Base-by-base conservation (phyloP, 2,329 filamentous ascomycete genomes). In the Cladosporium sp. region DNA sequence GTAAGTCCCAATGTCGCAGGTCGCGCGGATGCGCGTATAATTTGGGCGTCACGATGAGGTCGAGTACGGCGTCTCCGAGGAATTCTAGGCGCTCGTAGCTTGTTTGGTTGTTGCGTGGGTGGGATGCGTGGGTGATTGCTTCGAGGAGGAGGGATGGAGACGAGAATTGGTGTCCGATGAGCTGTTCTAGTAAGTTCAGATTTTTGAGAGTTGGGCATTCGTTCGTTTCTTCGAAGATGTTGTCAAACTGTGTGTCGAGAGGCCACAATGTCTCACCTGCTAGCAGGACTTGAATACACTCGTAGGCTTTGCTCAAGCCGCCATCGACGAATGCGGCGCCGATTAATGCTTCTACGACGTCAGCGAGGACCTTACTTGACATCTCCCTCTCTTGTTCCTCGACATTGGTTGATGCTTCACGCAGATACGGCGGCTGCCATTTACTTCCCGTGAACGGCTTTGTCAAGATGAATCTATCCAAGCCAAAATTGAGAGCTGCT, bases 281-380 rank as follows among this genome's bases (percentile, higher is more conserved):
- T 1, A 94, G 65, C 56, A 96, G 84, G 1, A 83, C 63, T 3
- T 76, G 72, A 11, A 93, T 76, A 64, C 85, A 90, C 2, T 69
- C 59, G 13, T 84, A 67, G 0, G 84, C 85, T 56, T 80, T 84
- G 0, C 70, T 41, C 12, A 86, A 70, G 0, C 86, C 86, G 1
- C 87, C 86, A 46, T 87, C 79, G 1, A 86, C 53, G 58, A 79
- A 90, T 0, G 86, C 79, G 1, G 83, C 86, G 1, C 89, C 92
- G 16, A 96, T 84, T 0, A 96, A 72, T 0, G 91, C 80, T 64
- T 97, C 92, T 0, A 95, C 78, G 0, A 96, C 84, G 60, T 97
- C 92, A 3, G 92, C 92, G 7, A 96, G 77, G 0, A 80, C 80
- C 64, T 97, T 97, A 1, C 82, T 85, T 0, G 88, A 85, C 27